Evolutionary conservation across 1,284 basidiomycete genomes (phyloP), one percentile per base, ranked within the genome.

Genomic region (Takashimella tepidaria): DNA sequence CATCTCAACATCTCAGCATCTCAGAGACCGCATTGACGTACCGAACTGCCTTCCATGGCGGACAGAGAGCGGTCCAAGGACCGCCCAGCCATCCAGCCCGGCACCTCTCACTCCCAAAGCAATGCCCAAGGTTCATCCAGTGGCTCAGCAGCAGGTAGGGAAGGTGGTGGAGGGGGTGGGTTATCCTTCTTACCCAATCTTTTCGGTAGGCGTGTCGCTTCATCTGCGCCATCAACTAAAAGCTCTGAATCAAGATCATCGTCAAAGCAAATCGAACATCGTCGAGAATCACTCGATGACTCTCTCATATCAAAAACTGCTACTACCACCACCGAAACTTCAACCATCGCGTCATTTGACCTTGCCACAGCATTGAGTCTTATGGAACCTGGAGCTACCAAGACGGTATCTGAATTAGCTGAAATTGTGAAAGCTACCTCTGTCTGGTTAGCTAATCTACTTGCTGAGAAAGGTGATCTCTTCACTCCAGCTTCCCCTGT

Each of bases 401-500:
- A 60, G 23, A 52, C 54, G 3, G 45, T 46, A 16, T 59, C 60
- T 22, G 62, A 64, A 51, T 51, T 65, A 2, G 55, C 58, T 41
- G 68, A 69, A 42, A 59, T 61, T 12, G 59, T 71, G 47, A 70
- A 72, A 40, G 60, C 63, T 3, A 69, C 63, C 3, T 65, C 66
- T 5, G 61, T 68, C 0, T 62, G 64, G 37, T 56, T 73, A 19
- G 62, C 56, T 10, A 64, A 64, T 41, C 43, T 61, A 5, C 49
- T 61, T 4, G 50, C 64, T n/a, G 60, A 58, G 10, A 54, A 61
- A 13, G 59, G 56, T 4, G 60, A 62, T 41, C 47, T 59, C 22
- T 60, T 61, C 22, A 26, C 56, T 2, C 31, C 42, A 19, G 4
- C 42, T 21, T 6, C 41, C 20, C 25, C 46, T 3, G 41, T 24